These are phyloP conservation scores for Pichia ethanolica DNA, from an alignment of 805 yeast species.

Conservation along the genomic window DNA sequence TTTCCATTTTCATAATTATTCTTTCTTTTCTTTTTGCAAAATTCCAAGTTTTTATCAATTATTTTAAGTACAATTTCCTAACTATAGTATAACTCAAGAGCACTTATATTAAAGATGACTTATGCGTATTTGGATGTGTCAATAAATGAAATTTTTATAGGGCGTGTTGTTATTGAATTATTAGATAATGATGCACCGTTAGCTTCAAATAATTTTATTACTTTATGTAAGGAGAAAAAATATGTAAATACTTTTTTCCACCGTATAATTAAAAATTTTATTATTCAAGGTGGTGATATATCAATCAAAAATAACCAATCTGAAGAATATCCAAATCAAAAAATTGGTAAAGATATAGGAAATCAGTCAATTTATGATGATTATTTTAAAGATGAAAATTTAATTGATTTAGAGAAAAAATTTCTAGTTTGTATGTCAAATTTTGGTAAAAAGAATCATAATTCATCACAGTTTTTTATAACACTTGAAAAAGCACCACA, in stretches of 20 bases:
- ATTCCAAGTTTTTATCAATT: no score
- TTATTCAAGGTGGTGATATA: constrained; percentile 64
- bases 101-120: not conserved
- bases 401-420: constrained; percentile 35
- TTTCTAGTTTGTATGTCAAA: constrained; percentile 62
- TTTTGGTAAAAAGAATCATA: constrained; percentile 39
- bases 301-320: constrained; percentile 15
- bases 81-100: no score
- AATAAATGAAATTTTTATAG: constrained; percentile 36
- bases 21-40: no score
- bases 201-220: constrained; percentile 43
- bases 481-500: constrained; percentile 67
- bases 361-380: constrained; percentile 8
- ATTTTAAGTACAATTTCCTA: not conserved
- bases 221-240: constrained; percentile 35
- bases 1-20: not conserved
- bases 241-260: constrained; percentile 47
- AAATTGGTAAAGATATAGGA: constrained; percentile 36
- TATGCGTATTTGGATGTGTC: constrained; percentile 31
- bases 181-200: constrained; percentile 45
- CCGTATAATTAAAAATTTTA: constrained; percentile 59
- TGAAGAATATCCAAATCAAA: constrained; percentile 29
- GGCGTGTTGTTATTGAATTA: constrained; percentile 58
- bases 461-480: constrained; percentile 65
- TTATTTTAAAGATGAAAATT: constrained; percentile 52